Evolutionary conservation across 176 grass and related monocot species (phyloP), one percentile per base, ranked within the genome.

Genomic region (Musa beccarii): DNA sequence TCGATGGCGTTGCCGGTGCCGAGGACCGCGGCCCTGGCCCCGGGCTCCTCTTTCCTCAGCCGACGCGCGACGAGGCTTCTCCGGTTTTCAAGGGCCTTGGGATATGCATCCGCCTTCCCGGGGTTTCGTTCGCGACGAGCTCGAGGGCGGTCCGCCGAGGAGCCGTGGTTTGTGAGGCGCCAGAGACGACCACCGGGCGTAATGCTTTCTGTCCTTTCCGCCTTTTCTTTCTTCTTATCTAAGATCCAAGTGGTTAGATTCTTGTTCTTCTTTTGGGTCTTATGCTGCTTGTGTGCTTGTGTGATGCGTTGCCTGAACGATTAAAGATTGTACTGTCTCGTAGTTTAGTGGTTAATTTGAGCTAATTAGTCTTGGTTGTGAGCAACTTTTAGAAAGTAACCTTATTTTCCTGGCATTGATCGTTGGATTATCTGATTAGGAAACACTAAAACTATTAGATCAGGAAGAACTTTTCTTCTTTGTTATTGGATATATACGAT

Each of bases 111-210:
- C 82, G 77, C 75, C 78, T 72, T 79, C 74, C 65, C 52, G 56
- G 13, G 34, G 9, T 61, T 34, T 66, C 19, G 12, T 17, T 75
- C 17, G 52, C 74, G 25, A 75, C 68, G 77, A 81, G 12, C 43
- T 83, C 83, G 51, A 71, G 65, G 65, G 53, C 11, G 22, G 10
- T 69, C 63, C 72, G 83, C 53, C 78, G 72, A 49, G 75, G 63
- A 65, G 7, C 59, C 53, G 73, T 88, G 0, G 68, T 71, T 51
- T 69, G 89, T 73, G 80, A 84, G 6, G 76, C 75, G 8, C 75
- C 86, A 76, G 92, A 92, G 76, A 73, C 85, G 10, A 65, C 85
- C 65, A 26, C 21, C 65, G n/a, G 16, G 65, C 65, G 65, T 68
- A 68, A 67, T 29, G 25, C 13, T 68, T 68, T 26, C 10, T 22